Base-by-base conservation (phyloP, 805 yeast species). In the Lachancea cidri region DNA sequence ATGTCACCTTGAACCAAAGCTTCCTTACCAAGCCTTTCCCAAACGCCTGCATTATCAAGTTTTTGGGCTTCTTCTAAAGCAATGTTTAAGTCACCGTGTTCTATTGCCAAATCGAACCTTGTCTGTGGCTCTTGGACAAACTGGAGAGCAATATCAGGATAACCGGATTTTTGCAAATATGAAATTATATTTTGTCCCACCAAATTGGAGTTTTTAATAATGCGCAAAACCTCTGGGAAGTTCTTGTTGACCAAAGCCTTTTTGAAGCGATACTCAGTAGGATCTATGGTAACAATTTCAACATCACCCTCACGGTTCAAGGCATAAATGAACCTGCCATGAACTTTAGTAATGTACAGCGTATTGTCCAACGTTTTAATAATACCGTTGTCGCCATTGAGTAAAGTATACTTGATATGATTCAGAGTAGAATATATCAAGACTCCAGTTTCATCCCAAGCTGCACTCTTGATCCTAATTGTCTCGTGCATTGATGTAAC, bases 101-200 rank as follows among this genome's bases (percentile, higher is more conserved):
- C 97, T 47, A 93, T 72, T 17, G 98, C 97, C 54, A 93, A 74
- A 54, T 93, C 98, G 57, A 93, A 91, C 65, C 96, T 79, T 32
- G 97, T 86, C 63, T 89, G 96, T 4, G 98, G 83, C 62, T 93
- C 98, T 66, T 88, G 84, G 40, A 93, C 98, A 59, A 93, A 94
- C 65, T 91, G 97, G 47, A 93, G 73, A 2, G 99, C 98, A 64
- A 93, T 81, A 66, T 93, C 99, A 19, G 98, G 98, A 62, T 83
- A 91, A 2, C 98, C 99, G 59, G 86, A 79, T 70, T 89, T 83
- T 64, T 93, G 95, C 57, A 93, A 74, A 63, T 91, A 93, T 3
- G 94, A 93, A 62, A 93, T 89, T 59, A 93, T 93, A 62, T 89
- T 87, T 70, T 94, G 97, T 49, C 99, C 99, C 39, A 93, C 98